Percentiles rank a stretch among this genome's conserved stretches.
Conservation (phyloP, 2,329 filamentous ascomycete species). For the Ascochyta pisi region DNA sequence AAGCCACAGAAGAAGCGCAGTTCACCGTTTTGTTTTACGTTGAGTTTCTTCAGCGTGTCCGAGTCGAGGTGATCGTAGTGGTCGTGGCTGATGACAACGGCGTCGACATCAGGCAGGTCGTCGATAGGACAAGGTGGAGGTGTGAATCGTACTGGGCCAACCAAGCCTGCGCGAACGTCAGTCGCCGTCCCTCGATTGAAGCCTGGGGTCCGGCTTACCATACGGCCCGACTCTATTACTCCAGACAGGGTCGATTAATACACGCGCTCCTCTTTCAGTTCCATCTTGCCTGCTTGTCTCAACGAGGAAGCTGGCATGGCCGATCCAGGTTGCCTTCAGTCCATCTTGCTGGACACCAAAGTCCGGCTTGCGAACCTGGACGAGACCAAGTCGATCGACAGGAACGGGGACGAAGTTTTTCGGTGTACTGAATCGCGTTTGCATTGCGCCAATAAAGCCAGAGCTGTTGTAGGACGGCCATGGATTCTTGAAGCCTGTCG, state of each 20-base stretch:
- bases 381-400: conserved; percentile 49
- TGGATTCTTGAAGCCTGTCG: conserved; percentile 57
- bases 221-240: conserved; percentile 57
- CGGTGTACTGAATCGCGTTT: conserved; percentile 48
- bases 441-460: conserved; percentile 37
- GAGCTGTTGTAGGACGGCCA: conserved; percentile 54
- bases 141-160: conserved; percentile 61
- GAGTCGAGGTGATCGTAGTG: conserved; percentile 64
- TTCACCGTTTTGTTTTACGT: conserved; percentile 44
- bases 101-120: conserved; percentile 60
- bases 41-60: conserved; percentile 53
- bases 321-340: conserved; percentile 60
- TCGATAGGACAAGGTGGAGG: conserved; percentile 58
- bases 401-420: conserved; percentile 58
- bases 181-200: not conserved
- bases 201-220: conserved; percentile 16
- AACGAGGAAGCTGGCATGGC: conserved; percentile 59
- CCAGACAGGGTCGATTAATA: conserved; percentile 63
- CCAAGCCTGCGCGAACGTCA: conserved; percentile 26
- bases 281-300: conserved; percentile 48
- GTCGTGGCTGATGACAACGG: conserved; percentile 62
- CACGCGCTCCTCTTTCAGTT: conserved; percentile 49
- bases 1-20: conserved; percentile 54
- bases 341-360: conserved; percentile 44
- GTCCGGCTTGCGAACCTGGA: conserved; percentile 51